Percentiles rank a stretch among this genome's conserved stretches.
Conservation (phyloP, 2,329 filamentous ascomycete genomes). For the Ustilaginoidea virens region DNA sequence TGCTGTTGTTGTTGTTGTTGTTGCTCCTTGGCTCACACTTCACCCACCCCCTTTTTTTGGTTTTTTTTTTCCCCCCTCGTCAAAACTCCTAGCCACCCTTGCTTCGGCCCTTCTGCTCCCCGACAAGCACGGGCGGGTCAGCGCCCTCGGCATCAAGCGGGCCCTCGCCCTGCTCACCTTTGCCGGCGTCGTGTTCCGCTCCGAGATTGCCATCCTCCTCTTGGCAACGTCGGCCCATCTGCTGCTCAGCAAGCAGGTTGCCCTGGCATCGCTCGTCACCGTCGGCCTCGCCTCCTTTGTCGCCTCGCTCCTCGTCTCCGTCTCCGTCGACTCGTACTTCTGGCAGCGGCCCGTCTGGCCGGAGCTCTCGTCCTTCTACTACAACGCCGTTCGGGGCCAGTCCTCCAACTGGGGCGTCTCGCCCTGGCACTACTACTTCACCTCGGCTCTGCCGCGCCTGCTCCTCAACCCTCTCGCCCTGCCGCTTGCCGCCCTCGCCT, state of each 20-base stretch:
- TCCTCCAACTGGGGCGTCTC: slow-evolving; percentile 79
- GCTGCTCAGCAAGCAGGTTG: slow-evolving; percentile 37
- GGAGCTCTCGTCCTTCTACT: slow-evolving; percentile 77
- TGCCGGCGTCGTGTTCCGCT: slow-evolving; percentile 72
- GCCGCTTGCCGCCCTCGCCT: slow-evolving; percentile 36
- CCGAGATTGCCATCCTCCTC: slow-evolving; percentile 74
- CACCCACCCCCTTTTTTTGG: not conserved
- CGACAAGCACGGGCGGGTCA: slow-evolving; percentile 12
- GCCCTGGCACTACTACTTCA: slow-evolving; percentile 77
- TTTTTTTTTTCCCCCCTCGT: not conserved
- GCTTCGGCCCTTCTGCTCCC: slow-evolving; percentile 37
- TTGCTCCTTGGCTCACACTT: too few relatives aligned
- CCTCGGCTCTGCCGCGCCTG: slow-evolving; percentile 65
- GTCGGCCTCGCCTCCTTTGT: slow-evolving; percentile 49
- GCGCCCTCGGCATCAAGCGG: slow-evolving; percentile 36
- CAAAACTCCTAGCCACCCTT: slow-evolving; percentile 39
- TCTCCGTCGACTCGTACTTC: slow-evolving; percentile 80
- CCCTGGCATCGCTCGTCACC: slow-evolving; percentile 41
- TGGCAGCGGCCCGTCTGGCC: slow-evolving; percentile 86
- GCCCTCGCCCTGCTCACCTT: slow-evolving; percentile 64
- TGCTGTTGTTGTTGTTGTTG: too few relatives aligned
- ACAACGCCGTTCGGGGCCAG: slow-evolving; percentile 74
- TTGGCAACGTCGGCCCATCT: slow-evolving; percentile 50
- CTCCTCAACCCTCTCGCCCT: slow-evolving; percentile 63
- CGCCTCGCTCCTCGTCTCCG: slow-evolving; percentile 52